These are phyloP conservation scores for Knufia fluminis DNA, from an alignment of 2,329 filamentous ascomycete species.

Conservation along the genomic window DNA sequence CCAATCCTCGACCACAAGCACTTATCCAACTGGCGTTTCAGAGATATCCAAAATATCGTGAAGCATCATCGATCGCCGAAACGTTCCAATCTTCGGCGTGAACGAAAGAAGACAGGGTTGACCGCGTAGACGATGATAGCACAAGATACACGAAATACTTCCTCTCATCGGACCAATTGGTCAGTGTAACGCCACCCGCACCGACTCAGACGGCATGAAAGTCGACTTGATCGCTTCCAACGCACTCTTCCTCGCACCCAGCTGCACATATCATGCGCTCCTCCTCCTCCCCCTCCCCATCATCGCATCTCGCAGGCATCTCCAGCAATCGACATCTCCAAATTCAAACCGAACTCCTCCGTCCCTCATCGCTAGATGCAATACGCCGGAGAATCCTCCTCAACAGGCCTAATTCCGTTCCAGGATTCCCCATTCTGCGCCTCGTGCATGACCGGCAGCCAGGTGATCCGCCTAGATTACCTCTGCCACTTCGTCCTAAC, in stretches of 20 bases:
- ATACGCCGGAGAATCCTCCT: not conserved
- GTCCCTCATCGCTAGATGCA: not conserved
- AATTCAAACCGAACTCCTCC: not conserved
- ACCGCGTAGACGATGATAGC: conserved; percentile 51
- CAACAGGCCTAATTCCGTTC: not conserved
- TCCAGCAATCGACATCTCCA: conserved; percentile 5
- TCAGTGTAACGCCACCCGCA: conserved; percentile 24
- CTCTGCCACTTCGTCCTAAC: not conserved
- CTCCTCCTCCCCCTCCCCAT: not conserved
- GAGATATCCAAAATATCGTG: conserved; percentile 34
- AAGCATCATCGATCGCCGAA: conserved; percentile 35
- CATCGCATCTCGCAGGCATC: not conserved
- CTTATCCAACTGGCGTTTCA: conserved; percentile 41
- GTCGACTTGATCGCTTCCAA: not conserved
- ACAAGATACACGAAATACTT: conserved; percentile 53
- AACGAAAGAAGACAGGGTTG: conserved; percentile 1
- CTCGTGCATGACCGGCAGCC: conserved; percentile 4
- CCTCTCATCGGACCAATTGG: conserved; percentile 41
- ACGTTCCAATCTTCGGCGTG: conserved; percentile 8
- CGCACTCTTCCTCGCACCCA: not conserved
- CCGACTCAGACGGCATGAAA: not conserved
- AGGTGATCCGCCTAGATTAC: not conserved
- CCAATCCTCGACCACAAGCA: conserved; percentile 30
- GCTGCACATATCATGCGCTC: not conserved
- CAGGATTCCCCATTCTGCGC: not conserved